Evolutionary conservation across 495 filamentous ascomycete genomes (phyloP).

Genomic region (Xylaria cubensis): DNA sequence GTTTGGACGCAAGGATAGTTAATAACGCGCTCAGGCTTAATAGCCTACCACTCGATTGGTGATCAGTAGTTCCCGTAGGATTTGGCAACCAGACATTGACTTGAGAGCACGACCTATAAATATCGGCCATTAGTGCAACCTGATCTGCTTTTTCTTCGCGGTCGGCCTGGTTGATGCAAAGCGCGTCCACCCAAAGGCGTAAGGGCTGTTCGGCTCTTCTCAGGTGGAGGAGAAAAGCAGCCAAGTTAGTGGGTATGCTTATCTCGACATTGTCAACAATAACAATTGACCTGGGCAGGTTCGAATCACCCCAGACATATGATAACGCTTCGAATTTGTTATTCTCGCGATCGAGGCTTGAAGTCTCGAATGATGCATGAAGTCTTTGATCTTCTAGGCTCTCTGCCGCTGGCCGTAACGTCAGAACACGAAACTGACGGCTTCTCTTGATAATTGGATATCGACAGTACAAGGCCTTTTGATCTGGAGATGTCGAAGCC

Average conservation of each 20-base stretch:
- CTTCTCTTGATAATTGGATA: not conserved
- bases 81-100: conserved; percentile 29
- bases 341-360: not conserved
- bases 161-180: conserved; percentile 39
- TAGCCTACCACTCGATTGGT: not conserved
- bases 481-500: not conserved
- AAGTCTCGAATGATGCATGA: not conserved
- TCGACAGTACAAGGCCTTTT: not conserved
- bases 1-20: not conserved
- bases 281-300: not conserved
- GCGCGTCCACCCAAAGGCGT: conserved; percentile 28
- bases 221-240: not conserved
- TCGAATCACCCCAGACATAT: not conserved
- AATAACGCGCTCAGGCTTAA: not conserved
- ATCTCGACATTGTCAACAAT: not conserved
- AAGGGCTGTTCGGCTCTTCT: not conserved
- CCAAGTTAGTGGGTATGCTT: not conserved
- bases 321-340: not conserved
- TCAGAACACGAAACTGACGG: not conserved
- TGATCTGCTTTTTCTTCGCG: conserved; percentile 28
- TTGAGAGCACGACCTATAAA: conserved; percentile 29
- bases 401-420: not conserved
- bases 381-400: not conserved
- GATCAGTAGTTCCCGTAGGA: not conserved
- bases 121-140: conserved; percentile 31